Conservation (phyloP, 1,284 basidiomycete species). For the Cutaneotrichosporon cutaneum region DNA sequence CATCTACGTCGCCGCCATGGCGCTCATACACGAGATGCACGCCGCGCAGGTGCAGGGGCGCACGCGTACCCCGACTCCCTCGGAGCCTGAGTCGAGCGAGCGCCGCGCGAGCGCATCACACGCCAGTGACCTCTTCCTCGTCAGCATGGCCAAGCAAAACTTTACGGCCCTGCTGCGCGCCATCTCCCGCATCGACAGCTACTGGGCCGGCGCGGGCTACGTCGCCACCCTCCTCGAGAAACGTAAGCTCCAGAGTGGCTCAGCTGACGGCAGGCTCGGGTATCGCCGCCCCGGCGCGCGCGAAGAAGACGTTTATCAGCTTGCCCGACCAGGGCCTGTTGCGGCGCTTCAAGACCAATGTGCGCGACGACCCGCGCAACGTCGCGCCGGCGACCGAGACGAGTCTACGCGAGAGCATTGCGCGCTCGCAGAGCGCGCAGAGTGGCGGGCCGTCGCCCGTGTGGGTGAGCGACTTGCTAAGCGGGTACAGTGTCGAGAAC, state of each 20-base stretch:
- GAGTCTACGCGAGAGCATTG: slow-evolving; percentile 46
- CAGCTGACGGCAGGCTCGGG: slow-evolving; percentile 34
- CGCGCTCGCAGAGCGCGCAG: slow-evolving; percentile 16
- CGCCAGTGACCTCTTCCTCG: slow-evolving; percentile 47
- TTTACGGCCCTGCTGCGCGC: slow-evolving; percentile 48
- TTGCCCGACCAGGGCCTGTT: slow-evolving; percentile 53
- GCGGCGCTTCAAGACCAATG: slow-evolving; percentile 48
- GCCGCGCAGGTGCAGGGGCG: slow-evolving; percentile 26
- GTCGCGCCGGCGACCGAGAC: slow-evolving; percentile 52
- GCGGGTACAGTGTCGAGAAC: slow-evolving; percentile 51
- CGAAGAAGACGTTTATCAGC: slow-evolving; percentile 51
- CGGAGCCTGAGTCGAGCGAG: slow-evolving; percentile 7
- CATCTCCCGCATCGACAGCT: slow-evolving; percentile 48
- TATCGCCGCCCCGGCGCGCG: slow-evolving; percentile 19
- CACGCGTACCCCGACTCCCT: background rate
- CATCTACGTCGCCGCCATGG: slow-evolving; percentile 50
- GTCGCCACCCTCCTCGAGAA: slow-evolving; percentile 48
- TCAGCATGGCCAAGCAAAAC: slow-evolving; percentile 52
- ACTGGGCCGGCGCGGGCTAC: slow-evolving; percentile 52
- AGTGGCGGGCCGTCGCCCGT: slow-evolving; percentile 25
- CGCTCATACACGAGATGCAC: slow-evolving; percentile 53
- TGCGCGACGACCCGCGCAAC: slow-evolving; percentile 47
- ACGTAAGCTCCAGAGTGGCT: slow-evolving; percentile 25
- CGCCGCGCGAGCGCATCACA: slow-evolving; percentile 11
- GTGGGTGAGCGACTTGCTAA: slow-evolving; percentile 50